phyloP scores from a whole-genome alignment of 2,329 filamentous ascomycete species.

The Trichoderma sp. region DNA sequence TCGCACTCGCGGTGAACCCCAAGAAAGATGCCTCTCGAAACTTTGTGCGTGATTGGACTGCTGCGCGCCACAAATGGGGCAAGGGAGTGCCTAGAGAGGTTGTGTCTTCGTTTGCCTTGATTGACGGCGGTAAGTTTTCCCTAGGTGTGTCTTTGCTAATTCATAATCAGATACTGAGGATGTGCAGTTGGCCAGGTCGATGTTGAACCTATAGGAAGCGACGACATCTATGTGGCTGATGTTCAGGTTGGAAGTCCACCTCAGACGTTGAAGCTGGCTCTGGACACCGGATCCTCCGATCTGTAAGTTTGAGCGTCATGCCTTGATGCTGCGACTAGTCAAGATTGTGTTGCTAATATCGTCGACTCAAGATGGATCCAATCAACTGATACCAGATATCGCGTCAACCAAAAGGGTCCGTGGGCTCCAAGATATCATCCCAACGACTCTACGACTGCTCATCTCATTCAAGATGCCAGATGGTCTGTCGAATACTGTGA shows the following conservation, averaged over 20 bases:
- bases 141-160: background rate
- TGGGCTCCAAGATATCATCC: constrained; percentile 47
- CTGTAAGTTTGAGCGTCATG: constrained; percentile 55
- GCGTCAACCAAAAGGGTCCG: constrained; percentile 39
- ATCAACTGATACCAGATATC: constrained; percentile 49
- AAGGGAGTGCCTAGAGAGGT: constrained; percentile 29
- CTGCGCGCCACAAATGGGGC: constrained; percentile 41
- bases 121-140: constrained; percentile 33
- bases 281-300: constrained; percentile 58
- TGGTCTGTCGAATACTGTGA: constrained; percentile 55
- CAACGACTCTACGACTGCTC: constrained; percentile 48
- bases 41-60: constrained; percentile 40
- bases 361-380: constrained; percentile 52
- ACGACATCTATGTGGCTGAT: constrained; percentile 48
- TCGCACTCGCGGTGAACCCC: constrained; percentile 36
- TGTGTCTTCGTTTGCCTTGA: constrained; percentile 34
- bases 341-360: constrained; percentile 3
- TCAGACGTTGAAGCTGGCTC: constrained; percentile 50
- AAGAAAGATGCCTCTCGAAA: constrained; percentile 32
- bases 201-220: constrained; percentile 43
- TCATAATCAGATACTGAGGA: background rate
- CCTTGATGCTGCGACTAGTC: no score
- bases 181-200: constrained; percentile 32
- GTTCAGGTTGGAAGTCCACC: constrained; percentile 51
- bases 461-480: constrained; percentile 44